Evolutionary conservation across 768 basidiomycete genomes (phyloP).

Genomic region (Cubamyces lactineus): DNA sequence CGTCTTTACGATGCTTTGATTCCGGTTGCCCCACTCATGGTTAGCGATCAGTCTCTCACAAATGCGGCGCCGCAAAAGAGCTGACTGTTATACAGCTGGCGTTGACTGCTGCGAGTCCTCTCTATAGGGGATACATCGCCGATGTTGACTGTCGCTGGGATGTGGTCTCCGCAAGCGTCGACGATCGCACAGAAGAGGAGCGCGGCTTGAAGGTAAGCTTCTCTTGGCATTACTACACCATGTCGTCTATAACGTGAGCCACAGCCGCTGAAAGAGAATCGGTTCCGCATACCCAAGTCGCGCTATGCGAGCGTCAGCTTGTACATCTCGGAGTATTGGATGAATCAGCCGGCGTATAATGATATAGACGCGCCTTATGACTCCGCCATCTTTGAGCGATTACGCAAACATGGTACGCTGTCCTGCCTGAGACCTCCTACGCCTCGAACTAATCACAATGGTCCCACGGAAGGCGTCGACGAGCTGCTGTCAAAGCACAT

Average conservation of each 20-base stretch:
- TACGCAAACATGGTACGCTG: conserved; percentile 73
- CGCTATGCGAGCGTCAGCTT: conserved; percentile 96
- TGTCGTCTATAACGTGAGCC: conserved; percentile 7
- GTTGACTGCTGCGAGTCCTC: conserved; percentile 90
- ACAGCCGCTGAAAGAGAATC: conserved; percentile 77
- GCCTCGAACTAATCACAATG: too few relatives aligned
- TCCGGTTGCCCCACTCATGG: conserved; percentile 94
- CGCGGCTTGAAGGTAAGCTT: conserved; percentile 75
- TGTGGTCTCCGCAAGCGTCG: conserved; percentile 97
- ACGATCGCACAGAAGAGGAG: conserved; percentile 95
- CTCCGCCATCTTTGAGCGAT: conserved; percentile 67
- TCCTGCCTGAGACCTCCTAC: neutral
- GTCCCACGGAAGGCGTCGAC: conserved; percentile 67
- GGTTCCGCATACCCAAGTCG: conserved; percentile 89
- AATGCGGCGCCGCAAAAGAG: neutral
- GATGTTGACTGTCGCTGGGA: conserved; percentile 99
- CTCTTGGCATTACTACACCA: conserved; percentile 6
- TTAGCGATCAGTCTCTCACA: conserved; percentile 40
- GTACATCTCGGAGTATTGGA: conserved; percentile 86
- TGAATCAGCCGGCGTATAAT: conserved; percentile 92
- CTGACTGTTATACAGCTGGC: conserved; percentile 64
- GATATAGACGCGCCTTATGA: conserved; percentile 85
- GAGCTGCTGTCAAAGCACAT: conserved; percentile 87
- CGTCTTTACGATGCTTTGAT: conserved; percentile 96
- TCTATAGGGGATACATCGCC: conserved; percentile 92